These are phyloP conservation scores for Blastobotrys capitulatus DNA, from an alignment of 1,139 yeast genomes.

Conservation along the genomic window DNA sequence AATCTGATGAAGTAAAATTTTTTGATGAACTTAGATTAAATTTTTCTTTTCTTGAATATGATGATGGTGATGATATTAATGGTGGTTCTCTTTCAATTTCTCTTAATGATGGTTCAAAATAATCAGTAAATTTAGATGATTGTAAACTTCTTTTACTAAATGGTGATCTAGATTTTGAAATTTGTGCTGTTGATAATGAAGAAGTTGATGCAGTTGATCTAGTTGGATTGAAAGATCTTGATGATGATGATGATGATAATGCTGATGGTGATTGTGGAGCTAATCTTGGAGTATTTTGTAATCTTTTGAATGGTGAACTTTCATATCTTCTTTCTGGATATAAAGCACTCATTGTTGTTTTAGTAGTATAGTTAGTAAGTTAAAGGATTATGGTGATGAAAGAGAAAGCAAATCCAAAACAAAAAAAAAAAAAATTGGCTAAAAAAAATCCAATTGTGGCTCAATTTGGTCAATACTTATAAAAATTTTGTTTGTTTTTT, in stretches of 20 bases:
- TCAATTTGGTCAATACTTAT: too few relatives aligned
- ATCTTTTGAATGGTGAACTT: background rate
- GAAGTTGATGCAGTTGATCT: background rate
- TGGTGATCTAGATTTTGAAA: background rate
- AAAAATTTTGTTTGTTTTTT: background rate
- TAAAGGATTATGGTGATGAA: too few relatives aligned
- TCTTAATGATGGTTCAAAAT: background rate
- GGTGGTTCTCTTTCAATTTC: background rate
- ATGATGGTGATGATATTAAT: too few relatives aligned
- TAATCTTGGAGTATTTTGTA: background rate
- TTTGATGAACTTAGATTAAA: constrained; percentile 3
- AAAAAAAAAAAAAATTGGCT: too few relatives aligned
- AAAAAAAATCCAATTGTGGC: too few relatives aligned
- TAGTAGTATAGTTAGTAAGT: background rate
- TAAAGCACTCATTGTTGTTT: constrained; percentile 11
- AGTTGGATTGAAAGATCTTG: background rate
- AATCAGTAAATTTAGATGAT: background rate
- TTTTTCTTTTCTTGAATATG: too few relatives aligned
- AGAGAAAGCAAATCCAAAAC: too few relatives aligned
- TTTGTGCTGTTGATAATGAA: background rate
- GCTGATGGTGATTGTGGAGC: background rate
- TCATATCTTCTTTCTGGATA: constrained; percentile 12
- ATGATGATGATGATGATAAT: background rate
- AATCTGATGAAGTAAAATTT: constrained; percentile 6
- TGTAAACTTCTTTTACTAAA: constrained; percentile 1